Evolutionary conservation across 805 yeast genomes (phyloP).

Genomic region (Ogataea degrootiae): DNA sequence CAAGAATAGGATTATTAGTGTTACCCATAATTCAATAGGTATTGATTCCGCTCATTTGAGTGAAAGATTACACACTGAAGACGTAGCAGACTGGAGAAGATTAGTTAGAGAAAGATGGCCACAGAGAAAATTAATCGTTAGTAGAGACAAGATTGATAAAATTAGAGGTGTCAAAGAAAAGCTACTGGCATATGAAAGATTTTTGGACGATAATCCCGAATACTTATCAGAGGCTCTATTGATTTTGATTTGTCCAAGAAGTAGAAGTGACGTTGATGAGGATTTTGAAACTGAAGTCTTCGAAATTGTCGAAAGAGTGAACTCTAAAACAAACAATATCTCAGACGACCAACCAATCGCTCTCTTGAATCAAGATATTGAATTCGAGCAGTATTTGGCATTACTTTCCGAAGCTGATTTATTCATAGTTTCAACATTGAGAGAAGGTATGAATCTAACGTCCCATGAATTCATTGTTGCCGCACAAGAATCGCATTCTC

Average conservation of each 20-base stretch:
- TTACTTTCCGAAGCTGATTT: constrained; percentile 79
- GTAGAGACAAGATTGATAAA: constrained; percentile 83
- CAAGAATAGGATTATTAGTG: constrained; percentile 52
- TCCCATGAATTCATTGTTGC: constrained; percentile 91
- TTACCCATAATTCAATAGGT: constrained; percentile 69
- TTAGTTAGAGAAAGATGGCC: constrained; percentile 78
- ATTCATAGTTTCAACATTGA: constrained; percentile 82
- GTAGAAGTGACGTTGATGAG: constrained; percentile 43
- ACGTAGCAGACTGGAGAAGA: constrained; percentile 59
- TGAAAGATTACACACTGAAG: constrained; percentile 37
- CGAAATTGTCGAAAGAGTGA: constrained; percentile 79
- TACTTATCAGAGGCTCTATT: constrained; percentile 65
- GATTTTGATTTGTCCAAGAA: constrained; percentile 76
- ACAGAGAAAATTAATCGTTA: constrained; percentile 64
- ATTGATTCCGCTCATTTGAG: constrained; percentile 62
- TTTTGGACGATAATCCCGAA: constrained; percentile 67
- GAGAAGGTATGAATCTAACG: constrained; percentile 96
- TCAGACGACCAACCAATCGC: constrained; percentile 81
- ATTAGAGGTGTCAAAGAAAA: constrained; percentile 88
- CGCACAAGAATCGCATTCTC: constrained; percentile 65
- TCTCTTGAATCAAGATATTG: constrained; percentile 81
- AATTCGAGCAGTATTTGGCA: constrained; percentile 85
- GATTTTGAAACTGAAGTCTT: constrained; percentile 71
- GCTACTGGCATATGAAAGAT: constrained; percentile 77
- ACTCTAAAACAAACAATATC: constrained; percentile 67